A percentile compares a stretch with the other conserved stretches of the same genome.
phyloP scores from a whole-genome alignment of 805 yeast species.

The Starmera pachycereana region DNA sequence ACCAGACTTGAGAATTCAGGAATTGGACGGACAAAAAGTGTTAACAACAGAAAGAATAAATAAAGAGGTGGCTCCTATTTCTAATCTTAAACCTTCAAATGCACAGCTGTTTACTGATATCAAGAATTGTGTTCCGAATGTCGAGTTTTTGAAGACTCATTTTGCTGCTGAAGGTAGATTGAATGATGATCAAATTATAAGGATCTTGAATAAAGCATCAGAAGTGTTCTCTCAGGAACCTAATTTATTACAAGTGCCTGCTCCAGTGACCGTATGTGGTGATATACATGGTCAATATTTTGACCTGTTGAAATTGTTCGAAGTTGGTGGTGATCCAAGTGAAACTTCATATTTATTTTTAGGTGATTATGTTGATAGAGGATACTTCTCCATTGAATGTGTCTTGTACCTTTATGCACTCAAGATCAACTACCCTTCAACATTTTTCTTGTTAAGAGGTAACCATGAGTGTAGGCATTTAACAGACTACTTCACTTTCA shows the following conservation, averaged over 20 bases:
- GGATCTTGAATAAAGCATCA: conserved; percentile 58
- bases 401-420: conserved; percentile 65
- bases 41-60: conserved; percentile 44
- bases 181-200: conserved; percentile 55
- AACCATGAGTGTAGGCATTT: conserved; percentile 92
- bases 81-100: conserved; percentile 53
- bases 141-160: conserved; percentile 61
- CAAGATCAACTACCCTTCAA: conserved; percentile 63
- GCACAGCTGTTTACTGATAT: conserved; percentile 45
- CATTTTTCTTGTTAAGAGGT: conserved; percentile 80
- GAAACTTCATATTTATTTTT: conserved; percentile 70
- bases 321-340: conserved; percentile 84
- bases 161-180: conserved; percentile 76
- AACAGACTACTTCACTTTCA: conserved; percentile 90
- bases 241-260: conserved; percentile 68
- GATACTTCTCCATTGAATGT: conserved; percentile 81
- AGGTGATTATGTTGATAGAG: conserved; percentile 95
- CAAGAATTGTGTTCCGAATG: conserved; percentile 56
- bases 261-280: conserved; percentile 94
- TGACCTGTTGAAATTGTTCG: conserved; percentile 83
- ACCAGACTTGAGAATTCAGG: no score
- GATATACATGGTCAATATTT: conserved; percentile 95
- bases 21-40: conserved; percentile 26
- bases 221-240: conserved; percentile 59
- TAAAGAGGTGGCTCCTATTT: conserved; percentile 53